phyloP scores from a whole-genome alignment of 148 eudicot genomes.

The Nyssa sinensis region DNA sequence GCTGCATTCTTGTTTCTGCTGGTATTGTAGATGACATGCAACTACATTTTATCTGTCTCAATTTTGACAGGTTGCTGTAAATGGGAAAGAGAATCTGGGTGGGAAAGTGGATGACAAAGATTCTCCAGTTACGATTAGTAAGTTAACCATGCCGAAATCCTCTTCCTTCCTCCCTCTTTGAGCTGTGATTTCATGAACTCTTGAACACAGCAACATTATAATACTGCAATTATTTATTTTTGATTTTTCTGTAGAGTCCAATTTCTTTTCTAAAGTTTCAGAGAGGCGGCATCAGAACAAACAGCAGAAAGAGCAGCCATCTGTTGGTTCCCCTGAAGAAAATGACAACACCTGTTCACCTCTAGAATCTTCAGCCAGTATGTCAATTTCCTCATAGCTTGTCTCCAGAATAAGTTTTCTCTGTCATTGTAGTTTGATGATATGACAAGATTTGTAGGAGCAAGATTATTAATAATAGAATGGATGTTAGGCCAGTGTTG shows the following conservation, averaged over 20 bases:
- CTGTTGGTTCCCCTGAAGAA: slow-evolving; percentile 32
- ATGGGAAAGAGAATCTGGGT: slow-evolving; percentile 40
- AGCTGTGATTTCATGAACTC: neutral
- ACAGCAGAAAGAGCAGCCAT: slow-evolving; percentile 28
- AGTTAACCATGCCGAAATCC: slow-evolving; percentile 19
- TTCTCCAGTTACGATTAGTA: slow-evolving; percentile 43
- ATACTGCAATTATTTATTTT: neutral
- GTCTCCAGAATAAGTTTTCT: neutral
- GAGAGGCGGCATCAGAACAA: slow-evolving; percentile 27
- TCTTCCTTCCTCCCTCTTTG: neutral
- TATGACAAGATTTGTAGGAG: neutral
- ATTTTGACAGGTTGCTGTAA: slow-evolving; percentile 48
- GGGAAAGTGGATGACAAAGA: slow-evolving; percentile 35
- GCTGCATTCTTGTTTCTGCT: neutral
- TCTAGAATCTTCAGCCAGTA: slow-evolving; percentile 33
- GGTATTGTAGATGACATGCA: slow-evolving; percentile 1
- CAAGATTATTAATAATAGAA: neutral
- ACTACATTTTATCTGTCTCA: slow-evolving; percentile 9
- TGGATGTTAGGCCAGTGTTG: neutral
- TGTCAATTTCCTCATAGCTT: slow-evolving; percentile 13
- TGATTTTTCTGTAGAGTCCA: slow-evolving; percentile 26
- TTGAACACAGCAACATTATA: neutral
- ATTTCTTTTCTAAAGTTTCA: slow-evolving; percentile 31
- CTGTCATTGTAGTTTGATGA: neutral
- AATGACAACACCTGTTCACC: slow-evolving; percentile 27